Base-by-base conservation (phyloP, 257 asterid genomes). In the Pogostemon cablin region DNA sequence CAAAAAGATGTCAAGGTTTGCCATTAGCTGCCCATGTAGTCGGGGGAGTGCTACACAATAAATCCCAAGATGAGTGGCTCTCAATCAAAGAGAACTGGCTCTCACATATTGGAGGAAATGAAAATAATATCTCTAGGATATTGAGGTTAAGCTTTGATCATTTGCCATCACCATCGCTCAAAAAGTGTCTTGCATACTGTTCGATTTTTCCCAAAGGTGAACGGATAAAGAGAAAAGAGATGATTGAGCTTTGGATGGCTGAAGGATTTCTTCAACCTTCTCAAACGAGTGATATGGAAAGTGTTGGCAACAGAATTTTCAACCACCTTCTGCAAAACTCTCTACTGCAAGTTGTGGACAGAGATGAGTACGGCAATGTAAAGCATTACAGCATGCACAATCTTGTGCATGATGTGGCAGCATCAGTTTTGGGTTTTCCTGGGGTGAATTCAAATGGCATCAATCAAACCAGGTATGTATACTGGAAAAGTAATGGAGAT, bases 401-500 rank as follows among this genome's bases (percentile, higher is more conserved):
- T 62, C 68, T 42, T 7, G 41, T 62, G 40, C 68, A 62, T 62
- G 68, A 63, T 47, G 17, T 63, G 9, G 68, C 68, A 20, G 9
- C 40, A 17, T 43, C 39, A 9, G 32, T 17, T 9, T 62, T 17
- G 32, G 38, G 10, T 1, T 6, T 43, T 43, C 47, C 9, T 43
- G 47, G 25, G 25, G 25, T 43, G 47, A 43, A 43, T 43, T 7
- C 6, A 5, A 9, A 43, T 2, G 50, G 52, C 49, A 38, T 37
- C 20, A 35, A 35, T 39, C 15, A 4, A 42, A 34, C 6, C 3
- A 15, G 32, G 17, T 60, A 43, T 35, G 20, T 43, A 8, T 34
- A 20, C 37, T 11, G 35, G 3, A 5, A 38, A 32, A 2, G 3
- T 43, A 12, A 8, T 9, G 41, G 20, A 63, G 55, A 64, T 10